Evolutionary conservation across 371 early-diverging fungal species (phyloP).

Genomic region (Mucor velutinosus): DNA sequence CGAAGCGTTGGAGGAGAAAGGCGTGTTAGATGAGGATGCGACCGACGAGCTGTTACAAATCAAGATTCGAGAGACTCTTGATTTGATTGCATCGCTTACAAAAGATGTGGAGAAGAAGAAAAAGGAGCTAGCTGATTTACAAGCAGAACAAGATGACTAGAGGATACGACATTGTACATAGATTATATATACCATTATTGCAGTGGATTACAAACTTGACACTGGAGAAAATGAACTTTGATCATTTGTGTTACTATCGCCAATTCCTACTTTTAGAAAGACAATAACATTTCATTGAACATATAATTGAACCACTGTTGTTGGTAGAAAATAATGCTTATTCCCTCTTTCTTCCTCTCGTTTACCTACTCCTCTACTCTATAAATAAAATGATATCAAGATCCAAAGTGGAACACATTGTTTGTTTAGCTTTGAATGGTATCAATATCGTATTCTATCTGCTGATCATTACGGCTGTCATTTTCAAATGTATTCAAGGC

Average conservation of each 20-base stretch:
- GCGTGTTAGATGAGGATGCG: background rate
- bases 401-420: conserved; percentile 44
- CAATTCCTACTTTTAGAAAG: background rate
- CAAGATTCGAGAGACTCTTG: background rate
- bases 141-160: background rate
- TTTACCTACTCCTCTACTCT: background rate
- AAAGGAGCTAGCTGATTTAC: background rate
- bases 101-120: background rate
- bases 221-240: background rate
- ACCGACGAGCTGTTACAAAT: background rate
- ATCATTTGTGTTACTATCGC: background rate
- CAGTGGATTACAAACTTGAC: background rate
- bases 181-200: no score
- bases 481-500: conserved; percentile 35
- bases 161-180: no score
- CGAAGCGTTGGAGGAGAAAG: background rate
- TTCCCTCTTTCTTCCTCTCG: background rate
- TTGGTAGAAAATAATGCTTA: background rate
- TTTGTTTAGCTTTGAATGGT: conserved; percentile 40
- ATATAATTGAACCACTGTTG: background rate
- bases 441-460: conserved; percentile 40
- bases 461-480: conserved; percentile 34
- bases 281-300: background rate
- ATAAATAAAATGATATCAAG: conserved; percentile 34
- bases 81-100: background rate